These are phyloP conservation scores for Dactylonectria macrodidyma DNA, from an alignment of 2,329 filamentous ascomycete species.

Conservation along the genomic window DNA sequence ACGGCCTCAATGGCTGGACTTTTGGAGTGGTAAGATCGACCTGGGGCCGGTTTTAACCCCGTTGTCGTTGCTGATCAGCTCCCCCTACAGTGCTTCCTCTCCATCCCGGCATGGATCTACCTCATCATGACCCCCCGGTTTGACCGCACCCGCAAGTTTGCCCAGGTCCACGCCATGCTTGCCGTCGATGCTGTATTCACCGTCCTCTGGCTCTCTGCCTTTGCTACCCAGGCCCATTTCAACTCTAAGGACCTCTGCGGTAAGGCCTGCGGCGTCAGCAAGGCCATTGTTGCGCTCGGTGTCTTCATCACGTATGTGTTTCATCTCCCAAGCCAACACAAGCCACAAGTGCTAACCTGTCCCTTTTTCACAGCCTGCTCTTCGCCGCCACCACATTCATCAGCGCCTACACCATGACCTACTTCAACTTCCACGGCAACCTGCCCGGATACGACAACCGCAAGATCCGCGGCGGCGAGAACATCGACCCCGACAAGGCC, in stretches of 20 bases:
- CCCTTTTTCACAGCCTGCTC: constrained; percentile 62
- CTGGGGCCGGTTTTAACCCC: background rate
- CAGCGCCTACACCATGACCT: constrained; percentile 72
- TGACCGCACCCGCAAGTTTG: constrained; percentile 72
- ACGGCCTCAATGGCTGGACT: constrained; percentile 73
- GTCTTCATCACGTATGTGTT: constrained; percentile 73
- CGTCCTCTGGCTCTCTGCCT: constrained; percentile 77
- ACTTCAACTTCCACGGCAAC: constrained; percentile 73
- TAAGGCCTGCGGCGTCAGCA: constrained; percentile 71
- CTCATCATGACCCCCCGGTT: constrained; percentile 76
- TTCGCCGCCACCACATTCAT: constrained; percentile 68
- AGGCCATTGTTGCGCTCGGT: constrained; percentile 73
- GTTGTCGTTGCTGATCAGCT: background rate
- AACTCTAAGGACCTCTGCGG: constrained; percentile 71
- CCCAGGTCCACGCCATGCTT: constrained; percentile 74
- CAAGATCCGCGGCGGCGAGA: constrained; percentile 58
- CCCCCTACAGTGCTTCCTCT: constrained; percentile 72
- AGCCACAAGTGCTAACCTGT: constrained; percentile 19
- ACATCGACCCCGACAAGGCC: constrained; percentile 79
- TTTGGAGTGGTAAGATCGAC: constrained; percentile 71
- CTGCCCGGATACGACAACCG: constrained; percentile 73
- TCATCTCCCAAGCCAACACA: background rate
- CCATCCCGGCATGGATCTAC: constrained; percentile 75
- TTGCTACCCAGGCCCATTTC: constrained; percentile 76
- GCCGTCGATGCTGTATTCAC: constrained; percentile 70